Percentiles rank a stretch among this genome's conserved stretches.
Evolutionary conservation across 805 yeast species (phyloP).

Genomic region (Myxozyma lipomycoides): DNA sequence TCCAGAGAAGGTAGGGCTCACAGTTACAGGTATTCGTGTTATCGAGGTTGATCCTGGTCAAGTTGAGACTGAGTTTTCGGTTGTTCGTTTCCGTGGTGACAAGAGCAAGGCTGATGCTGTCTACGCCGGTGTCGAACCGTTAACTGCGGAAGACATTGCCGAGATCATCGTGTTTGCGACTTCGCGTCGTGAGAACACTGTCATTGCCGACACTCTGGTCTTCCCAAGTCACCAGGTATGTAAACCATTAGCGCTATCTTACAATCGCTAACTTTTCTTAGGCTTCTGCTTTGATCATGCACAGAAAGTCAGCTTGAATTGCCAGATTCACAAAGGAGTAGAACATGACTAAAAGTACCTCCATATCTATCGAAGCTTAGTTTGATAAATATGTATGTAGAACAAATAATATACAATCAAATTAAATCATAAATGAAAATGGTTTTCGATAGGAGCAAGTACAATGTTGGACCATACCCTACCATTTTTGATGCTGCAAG

Average conservation of each 20-base stretch:
- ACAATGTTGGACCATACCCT: too few relatives aligned
- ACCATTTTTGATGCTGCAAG: too few relatives aligned
- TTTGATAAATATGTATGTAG: neutral
- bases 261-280: conserved; percentile 1
- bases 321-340: neutral
- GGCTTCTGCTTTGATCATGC: conserved; percentile 28
- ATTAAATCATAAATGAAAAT: too few relatives aligned
- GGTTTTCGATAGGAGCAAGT: neutral
- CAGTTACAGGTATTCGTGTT: conserved; percentile 53
- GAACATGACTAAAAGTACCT: neutral
- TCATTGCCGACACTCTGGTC: conserved; percentile 74
- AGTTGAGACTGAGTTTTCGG: conserved; percentile 72
- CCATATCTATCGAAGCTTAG: too few relatives aligned
- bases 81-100: conserved; percentile 51
- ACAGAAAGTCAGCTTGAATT: conserved; percentile 22
- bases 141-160: conserved; percentile 69
- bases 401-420: neutral
- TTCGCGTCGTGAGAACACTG: conserved; percentile 66
- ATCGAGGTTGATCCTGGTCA: conserved; percentile 76
- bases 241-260: conserved; percentile 46
- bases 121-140: conserved; percentile 64
- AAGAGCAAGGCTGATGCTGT: conserved; percentile 56
- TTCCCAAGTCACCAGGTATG: conserved; percentile 86
- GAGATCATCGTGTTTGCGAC: conserved; percentile 64
- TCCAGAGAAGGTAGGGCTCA: too few relatives aligned